Evolutionary conservation across 306 rosid genomes (phyloP), one percentile per base, ranked within the genome.

Genomic region (Fagus crenata): DNA sequence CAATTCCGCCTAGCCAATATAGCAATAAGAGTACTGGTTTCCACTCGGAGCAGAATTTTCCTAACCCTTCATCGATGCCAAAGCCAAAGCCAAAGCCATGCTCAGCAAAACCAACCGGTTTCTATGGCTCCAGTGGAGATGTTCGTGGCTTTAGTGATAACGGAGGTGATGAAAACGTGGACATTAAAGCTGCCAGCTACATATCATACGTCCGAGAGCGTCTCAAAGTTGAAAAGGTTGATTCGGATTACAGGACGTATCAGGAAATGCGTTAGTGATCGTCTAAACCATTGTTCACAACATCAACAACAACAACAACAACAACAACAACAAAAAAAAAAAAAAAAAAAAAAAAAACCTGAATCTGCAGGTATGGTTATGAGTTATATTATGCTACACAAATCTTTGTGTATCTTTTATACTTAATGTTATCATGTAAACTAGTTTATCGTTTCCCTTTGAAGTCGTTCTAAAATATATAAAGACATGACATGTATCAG

Each of bases 121-220:
- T 61, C 7, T 6, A 33, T 61, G 42, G n/a, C 42, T 32, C 17
- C 65, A 59, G 13, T 59, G 68, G 68, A 61, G 68, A 4, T 58
- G 49, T 18, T 31, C 49, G 40, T 2, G 7, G 31, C 32, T 17
- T 3, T 28, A 42, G 32, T 18, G 69, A 58, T 41, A 0, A 13
- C 60, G 37, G 61, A 3, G 72, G 72, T 7, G 84, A 80, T 14
- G 84, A 80, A 65, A 75, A 75, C 56, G 84, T 80, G 15, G 84
- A 80, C 46, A 28, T 0, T 22, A 80, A 75, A 36, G 84, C 80
- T 39, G 56, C 84, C 12, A 74, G 41, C 6, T 80, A 80, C 13
- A 80, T 80, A 35, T 69, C 75, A 41, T 43, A 51, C 22, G 84
- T 80, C 36, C 67, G 68, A 69, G 84, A 80, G 67, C 80, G 84